phyloP scores from a whole-genome alignment of 116 monocot genomes.

The Dioscorea cayenensis region DNA sequence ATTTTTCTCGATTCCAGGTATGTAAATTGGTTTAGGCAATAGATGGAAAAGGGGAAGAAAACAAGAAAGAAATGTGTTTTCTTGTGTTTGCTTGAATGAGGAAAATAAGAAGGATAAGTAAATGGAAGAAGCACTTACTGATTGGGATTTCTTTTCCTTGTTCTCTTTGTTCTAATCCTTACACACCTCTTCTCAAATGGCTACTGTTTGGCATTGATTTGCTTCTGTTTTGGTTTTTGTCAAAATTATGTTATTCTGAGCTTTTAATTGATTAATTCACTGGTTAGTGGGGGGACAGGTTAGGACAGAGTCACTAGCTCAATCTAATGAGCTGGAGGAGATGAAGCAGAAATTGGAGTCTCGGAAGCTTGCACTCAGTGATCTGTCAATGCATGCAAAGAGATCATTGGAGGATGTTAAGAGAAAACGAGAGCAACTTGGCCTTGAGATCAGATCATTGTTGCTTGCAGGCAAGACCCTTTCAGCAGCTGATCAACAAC shows the following conservation, averaged over 20 bases:
- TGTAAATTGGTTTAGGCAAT: too few species aligned
- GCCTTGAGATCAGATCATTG: constrained; percentile 36
- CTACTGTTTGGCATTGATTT: neutral
- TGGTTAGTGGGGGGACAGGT: constrained; percentile 36
- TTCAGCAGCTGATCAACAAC: constrained; percentile 36
- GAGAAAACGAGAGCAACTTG: constrained; percentile 54
- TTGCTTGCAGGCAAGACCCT: constrained; percentile 65
- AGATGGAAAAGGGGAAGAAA: neutral
- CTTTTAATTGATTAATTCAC: constrained; percentile 25
- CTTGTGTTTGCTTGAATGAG: too few species aligned
- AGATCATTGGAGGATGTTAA: constrained; percentile 35
- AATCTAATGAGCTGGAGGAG: constrained; percentile 77
- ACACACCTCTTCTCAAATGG: neutral
- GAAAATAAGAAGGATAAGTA: too few species aligned
- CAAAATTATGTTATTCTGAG: constrained; percentile 6
- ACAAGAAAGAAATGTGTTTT: constrained; percentile 1
- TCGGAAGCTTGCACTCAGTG: constrained; percentile 35
- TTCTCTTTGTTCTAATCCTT: neutral
- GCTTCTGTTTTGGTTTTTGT: neutral
- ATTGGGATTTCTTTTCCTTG: too few species aligned
- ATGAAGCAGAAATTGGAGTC: constrained; percentile 62
- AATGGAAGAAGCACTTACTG: too few species aligned
- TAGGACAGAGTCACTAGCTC: constrained; percentile 42
- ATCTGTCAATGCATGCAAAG: constrained; percentile 42
- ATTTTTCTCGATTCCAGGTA: too few species aligned